A percentile compares a stretch with the other conserved stretches of the same genome.
Conservation (phyloP, 2,329 filamentous ascomycete species). For the Diaporthe eres region DNA sequence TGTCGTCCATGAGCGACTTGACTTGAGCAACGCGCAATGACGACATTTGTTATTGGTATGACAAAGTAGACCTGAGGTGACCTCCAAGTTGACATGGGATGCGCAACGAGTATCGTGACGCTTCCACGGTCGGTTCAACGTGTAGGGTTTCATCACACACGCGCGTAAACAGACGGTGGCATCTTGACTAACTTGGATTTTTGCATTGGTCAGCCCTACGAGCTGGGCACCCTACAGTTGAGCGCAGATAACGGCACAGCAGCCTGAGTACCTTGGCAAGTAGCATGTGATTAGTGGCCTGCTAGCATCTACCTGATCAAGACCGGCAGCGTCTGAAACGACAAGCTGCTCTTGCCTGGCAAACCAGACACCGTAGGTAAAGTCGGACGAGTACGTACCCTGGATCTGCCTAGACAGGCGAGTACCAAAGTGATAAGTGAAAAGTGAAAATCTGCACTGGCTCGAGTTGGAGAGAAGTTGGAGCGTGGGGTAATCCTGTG, state of each 20-base stretch:
- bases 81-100: not conserved
- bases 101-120: not conserved
- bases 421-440: not conserved
- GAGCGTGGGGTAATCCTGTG: conserved; percentile 31
- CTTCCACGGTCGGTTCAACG: not conserved
- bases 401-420: not conserved
- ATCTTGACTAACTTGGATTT: not conserved
- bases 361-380: not conserved
- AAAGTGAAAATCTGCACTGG: conserved; percentile 14
- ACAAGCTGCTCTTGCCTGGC: not conserved
- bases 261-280: not conserved
- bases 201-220: conserved; percentile 22
- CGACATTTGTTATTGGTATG: not conserved
- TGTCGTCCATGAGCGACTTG: not conserved
- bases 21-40: not conserved
- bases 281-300: conserved; percentile 15
- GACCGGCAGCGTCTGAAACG: conserved; percentile 13
- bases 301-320: not conserved
- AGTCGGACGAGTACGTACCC: conserved; percentile 8
- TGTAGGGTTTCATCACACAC: not conserved
- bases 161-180: not conserved
- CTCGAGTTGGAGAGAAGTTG: conserved; percentile 27
- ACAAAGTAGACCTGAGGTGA: not conserved
- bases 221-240: not conserved
- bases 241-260: not conserved